Conservation (phyloP, 1,139 yeast genomes). For the Pneumocystis canis region DNA sequence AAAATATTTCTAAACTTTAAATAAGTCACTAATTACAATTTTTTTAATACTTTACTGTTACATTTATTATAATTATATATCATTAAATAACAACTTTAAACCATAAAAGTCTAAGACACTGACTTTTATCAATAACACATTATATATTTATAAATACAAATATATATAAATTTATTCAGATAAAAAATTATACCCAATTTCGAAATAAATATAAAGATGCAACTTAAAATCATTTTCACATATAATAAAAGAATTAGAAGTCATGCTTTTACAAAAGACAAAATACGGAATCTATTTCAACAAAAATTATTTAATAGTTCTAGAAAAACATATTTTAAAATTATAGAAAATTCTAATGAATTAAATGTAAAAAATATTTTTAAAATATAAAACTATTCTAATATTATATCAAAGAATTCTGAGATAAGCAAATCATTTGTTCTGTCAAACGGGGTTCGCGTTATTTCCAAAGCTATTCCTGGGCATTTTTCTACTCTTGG, state of each 20-base stretch:
- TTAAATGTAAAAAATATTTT: neutral
- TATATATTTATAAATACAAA: neutral
- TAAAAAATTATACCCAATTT: neutral
- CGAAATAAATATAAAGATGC: neutral
- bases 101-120: too few relatives aligned
- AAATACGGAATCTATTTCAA: neutral
- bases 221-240: neutral
- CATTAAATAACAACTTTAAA: too few relatives aligned
- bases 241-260: neutral
- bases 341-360: neutral
- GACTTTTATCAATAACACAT: neutral
- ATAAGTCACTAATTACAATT: too few relatives aligned
- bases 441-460: conserved; percentile 60
- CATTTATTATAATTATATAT: too few relatives aligned
- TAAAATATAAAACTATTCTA: neutral
- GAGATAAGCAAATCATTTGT: neutral
- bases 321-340: neutral
- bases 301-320: neutral
- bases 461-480: conserved; percentile 74
- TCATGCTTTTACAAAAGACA: neutral
- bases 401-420: neutral
- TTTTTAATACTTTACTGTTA: too few relatives aligned
- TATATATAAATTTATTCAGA: too few relatives aligned
- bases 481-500: conserved; percentile 90
- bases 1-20: too few relatives aligned